Evolutionary conservation across 352 stramenopile genomes (phyloP).

Genomic region (Phytopythium aichiense): DNA sequence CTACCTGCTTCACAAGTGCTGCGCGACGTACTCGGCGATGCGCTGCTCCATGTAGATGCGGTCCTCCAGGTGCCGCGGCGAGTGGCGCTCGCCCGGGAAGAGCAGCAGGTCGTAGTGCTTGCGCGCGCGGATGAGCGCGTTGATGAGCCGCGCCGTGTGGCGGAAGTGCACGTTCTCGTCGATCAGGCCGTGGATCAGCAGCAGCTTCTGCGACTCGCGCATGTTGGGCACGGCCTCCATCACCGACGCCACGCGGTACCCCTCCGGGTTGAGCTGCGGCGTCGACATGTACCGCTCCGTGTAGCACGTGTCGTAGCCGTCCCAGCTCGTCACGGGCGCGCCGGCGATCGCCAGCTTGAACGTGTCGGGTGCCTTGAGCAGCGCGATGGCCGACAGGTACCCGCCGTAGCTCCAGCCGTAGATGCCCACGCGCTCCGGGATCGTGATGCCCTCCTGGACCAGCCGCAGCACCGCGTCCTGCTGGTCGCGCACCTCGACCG

Average conservation of each 20-base stretch:
- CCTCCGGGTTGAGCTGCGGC: conserved; percentile 89
- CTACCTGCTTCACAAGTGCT: conserved; percentile 50
- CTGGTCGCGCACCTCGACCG: conserved; percentile 87
- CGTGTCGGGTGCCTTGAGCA: conserved; percentile 94
- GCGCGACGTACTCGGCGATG: conserved; percentile 85
- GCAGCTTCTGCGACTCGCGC: conserved; percentile 82
- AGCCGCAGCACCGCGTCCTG: conserved; percentile 79
- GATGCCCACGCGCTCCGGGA: conserved; percentile 89
- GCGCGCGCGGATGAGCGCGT: conserved; percentile 89
- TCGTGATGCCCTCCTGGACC: conserved; percentile 82
- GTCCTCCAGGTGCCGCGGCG: conserved; percentile 89
- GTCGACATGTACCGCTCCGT: conserved; percentile 98
- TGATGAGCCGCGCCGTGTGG: conserved; percentile 96
- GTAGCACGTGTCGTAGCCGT: conserved; percentile 99
- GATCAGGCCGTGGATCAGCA: conserved; percentile 96
- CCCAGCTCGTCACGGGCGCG: conserved; percentile 96
- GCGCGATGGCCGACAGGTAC: conserved; percentile 96
- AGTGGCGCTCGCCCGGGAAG: conserved; percentile 96
- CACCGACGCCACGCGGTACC: conserved; percentile 89
- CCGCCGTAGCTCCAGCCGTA: conserved; percentile 99
- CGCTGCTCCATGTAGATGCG: conserved; percentile 95
- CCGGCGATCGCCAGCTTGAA: conserved; percentile 95
- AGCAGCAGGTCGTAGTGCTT: conserved; percentile 97
- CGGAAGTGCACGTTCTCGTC: conserved; percentile 99
- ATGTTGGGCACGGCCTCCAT: conserved; percentile 94